Percentiles rank a stretch among this genome's conserved stretches.
These are phyloP conservation scores for Cicer bijugum DNA, from an alignment of 306 rosid species.

Conservation along the genomic window DNA sequence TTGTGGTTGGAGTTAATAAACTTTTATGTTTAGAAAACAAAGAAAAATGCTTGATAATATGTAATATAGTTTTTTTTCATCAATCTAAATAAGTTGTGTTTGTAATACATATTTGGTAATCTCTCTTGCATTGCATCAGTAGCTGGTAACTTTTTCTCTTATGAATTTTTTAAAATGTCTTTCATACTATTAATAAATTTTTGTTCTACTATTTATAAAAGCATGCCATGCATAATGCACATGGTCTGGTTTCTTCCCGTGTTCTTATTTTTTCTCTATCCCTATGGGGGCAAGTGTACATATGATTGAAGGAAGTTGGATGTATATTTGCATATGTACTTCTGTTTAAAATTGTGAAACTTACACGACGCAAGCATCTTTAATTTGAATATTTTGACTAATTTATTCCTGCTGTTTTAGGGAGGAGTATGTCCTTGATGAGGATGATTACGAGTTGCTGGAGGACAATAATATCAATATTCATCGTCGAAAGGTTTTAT, in stretches of 20 bases:
- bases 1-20: slow-evolving; percentile 32
- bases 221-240: neutral
- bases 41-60: slow-evolving; percentile 5
- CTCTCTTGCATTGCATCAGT: neutral
- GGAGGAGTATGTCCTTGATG: slow-evolving; percentile 92
- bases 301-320: neutral
- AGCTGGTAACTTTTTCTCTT: slow-evolving; percentile 1
- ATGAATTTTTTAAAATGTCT: neutral
- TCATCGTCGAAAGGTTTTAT: slow-evolving; percentile 81
- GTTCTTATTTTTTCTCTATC: neutral
- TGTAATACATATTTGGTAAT: slow-evolving; percentile 11
- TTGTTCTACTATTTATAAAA: slow-evolving; percentile 4
- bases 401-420: slow-evolving; percentile 51
- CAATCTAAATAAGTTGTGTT: neutral
- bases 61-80: neutral
- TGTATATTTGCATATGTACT: neutral
- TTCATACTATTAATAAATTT: slow-evolving; percentile 7
- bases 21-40: slow-evolving; percentile 4
- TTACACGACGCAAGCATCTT: slow-evolving; percentile 14
- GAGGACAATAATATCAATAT: slow-evolving; percentile 91
- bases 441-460: slow-evolving; percentile 90
- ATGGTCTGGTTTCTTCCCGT: slow-evolving; percentile 3
- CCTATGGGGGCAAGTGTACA: slow-evolving; percentile 1
- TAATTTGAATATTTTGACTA: slow-evolving; percentile 20
- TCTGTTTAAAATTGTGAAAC: neutral